Evolutionary conservation across 2,329 filamentous ascomycete species (phyloP), one percentile per base, ranked within the genome.

Genomic region (Trichoderma endophyticum): DNA sequence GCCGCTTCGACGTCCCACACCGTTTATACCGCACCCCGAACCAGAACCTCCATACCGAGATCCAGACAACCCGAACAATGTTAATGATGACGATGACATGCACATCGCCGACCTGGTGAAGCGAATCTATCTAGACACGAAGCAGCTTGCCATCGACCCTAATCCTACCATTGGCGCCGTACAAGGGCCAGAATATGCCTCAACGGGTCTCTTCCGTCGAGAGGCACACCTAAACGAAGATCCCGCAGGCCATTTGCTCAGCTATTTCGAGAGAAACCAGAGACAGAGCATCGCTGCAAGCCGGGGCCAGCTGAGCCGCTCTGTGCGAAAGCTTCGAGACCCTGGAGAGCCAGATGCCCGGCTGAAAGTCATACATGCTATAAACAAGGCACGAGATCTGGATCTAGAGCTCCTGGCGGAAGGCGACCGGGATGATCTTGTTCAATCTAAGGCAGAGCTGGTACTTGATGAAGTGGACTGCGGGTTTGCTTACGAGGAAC

Each of bases 161-260:
- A 83, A 88, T 74, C 85, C 81, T 2, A 82, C 83, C 6, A 79
- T 90, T 32, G 89, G 89, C 32, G 86, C 83, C 6, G 83, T 90
- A 2, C 86, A 91, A 75, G 89, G 89, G 1, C 84, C 85, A 0
- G 78, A 80, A 3, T 91, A 91, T 75, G 73, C 79, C 1, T 74
- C 79, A 2, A 84, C 85, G 0, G 80, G 80, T 1, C 78, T 89
- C 2, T 89, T 84, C 75, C 80, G 84, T 4, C 75, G 72, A 6
- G 85, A 89, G 6, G 83, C 83, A 1, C 89, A 91, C 74, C 74
- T 83, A 3, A 76, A 86, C 21, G 77, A 79, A 2, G 83, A 89
- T 56, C 80, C 82, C 0, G 71, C 70, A 1, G 78, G 77, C 59
- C 87, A 86, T 3, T 80, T 90, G 6, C 75, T 87, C 7, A 82